These are phyloP conservation scores for Lodderomyces jiufengensis DNA, from an alignment of 1,139 yeast genomes.

Conservation along the genomic window DNA sequence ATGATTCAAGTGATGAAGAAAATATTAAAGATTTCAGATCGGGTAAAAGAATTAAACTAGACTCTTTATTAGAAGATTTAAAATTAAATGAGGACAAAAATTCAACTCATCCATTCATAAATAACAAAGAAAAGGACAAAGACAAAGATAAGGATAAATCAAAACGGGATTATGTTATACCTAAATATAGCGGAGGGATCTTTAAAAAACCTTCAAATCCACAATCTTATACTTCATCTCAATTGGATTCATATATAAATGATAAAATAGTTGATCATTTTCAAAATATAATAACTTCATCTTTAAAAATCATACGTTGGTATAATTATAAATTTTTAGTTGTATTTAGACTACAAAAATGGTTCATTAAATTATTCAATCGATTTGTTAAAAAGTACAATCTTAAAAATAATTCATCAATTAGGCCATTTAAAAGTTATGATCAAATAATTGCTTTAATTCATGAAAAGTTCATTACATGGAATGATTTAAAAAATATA, in stretches of 20 bases:
- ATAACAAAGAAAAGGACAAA: constrained; percentile 2
- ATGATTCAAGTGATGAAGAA: constrained; percentile 9
- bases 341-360: constrained; percentile 28
- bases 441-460: constrained; percentile 25
- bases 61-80: constrained; percentile 13
- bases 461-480: constrained; percentile 18
- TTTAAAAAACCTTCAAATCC: constrained; percentile 2
- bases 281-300: constrained; percentile 6
- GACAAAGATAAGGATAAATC: constrained; percentile 6
- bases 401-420: constrained; percentile 15
- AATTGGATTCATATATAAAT: constrained; percentile 10
- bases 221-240: constrained; percentile 8
- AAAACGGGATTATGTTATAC: not conserved
- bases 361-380: constrained; percentile 40
- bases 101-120: not conserved
- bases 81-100: constrained; percentile 7
- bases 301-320: constrained; percentile 18
- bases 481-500: constrained; percentile 23
- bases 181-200: constrained; percentile 3
- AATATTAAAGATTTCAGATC: constrained; percentile 6
- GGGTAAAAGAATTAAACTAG: constrained; percentile 15
- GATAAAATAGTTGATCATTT: constrained; percentile 10
- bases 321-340: constrained; percentile 25
- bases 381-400: constrained; percentile 33
- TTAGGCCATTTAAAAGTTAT: constrained; percentile 22